Evolutionary conservation across 2,329 filamentous ascomycete genomes (phyloP).

Genomic region (Teratosphaeriaceae sp.): DNA sequence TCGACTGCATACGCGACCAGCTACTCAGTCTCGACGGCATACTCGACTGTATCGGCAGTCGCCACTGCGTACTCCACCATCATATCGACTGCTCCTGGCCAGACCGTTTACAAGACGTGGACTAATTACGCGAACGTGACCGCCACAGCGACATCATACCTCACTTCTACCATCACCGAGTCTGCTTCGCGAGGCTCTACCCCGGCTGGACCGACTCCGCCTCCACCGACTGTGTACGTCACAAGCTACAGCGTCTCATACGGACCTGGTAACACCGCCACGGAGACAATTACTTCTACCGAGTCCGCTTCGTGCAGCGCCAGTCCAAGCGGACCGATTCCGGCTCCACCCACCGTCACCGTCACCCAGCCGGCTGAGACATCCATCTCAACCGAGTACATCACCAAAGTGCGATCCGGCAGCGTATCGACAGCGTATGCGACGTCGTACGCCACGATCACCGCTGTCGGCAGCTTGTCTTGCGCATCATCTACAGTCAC

Average conservation of each 20-base stretch:
- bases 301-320: slow-evolving; percentile 1
- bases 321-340: neutral
- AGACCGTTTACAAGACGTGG: neutral
- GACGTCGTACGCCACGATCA: neutral
- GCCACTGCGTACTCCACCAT: neutral
- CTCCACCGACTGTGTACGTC: neutral
- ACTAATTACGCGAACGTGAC: neutral
- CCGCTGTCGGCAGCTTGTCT: neutral
- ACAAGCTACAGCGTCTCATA: slow-evolving; percentile 1
- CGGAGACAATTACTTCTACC: neutral
- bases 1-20: too few species aligned
- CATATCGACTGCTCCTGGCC: neutral
- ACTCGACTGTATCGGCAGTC: too few species aligned
- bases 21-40: too few species aligned
- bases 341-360: neutral
- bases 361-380: too few species aligned
- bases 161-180: neutral
- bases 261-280: neutral
- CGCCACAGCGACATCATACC: neutral
- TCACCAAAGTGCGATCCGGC: neutral
- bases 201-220: neutral
- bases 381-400: neutral
- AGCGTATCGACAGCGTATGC: neutral
- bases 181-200: neutral
- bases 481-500: neutral